Evolutionary conservation across 805 yeast genomes (phyloP).

Genomic region (Candida anglica): DNA sequence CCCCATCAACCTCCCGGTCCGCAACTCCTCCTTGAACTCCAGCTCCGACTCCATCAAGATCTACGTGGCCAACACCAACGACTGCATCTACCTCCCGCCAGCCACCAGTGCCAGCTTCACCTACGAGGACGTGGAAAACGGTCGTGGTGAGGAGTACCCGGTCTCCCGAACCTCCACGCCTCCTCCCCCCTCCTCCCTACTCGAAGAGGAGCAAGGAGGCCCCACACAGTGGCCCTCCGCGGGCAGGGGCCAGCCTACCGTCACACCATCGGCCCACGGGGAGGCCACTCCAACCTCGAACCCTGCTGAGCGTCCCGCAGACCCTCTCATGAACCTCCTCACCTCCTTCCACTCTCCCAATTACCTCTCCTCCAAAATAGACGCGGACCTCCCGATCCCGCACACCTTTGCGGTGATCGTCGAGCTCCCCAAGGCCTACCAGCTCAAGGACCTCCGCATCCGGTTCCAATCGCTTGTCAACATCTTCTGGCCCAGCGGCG

Average conservation of each 20-base stretch:
- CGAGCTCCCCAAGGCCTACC: constrained; percentile 38
- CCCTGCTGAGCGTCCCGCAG: neutral
- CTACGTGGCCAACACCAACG: constrained; percentile 35
- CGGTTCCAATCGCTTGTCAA: constrained; percentile 42
- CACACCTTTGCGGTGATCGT: constrained; percentile 52
- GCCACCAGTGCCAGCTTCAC: constrained; percentile 36
- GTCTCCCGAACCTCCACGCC: neutral
- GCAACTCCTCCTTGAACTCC: constrained; percentile 8
- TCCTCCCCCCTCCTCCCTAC: too few species aligned
- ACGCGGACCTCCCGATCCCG: constrained; percentile 40
- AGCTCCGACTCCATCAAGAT: constrained; percentile 24
- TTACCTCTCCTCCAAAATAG: constrained; percentile 32
- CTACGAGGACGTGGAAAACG: constrained; percentile 41
- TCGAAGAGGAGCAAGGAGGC: too few species aligned
- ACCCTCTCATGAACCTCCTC: neutral
- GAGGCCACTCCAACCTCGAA: neutral
- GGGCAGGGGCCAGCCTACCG: neutral
- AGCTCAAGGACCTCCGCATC: constrained; percentile 33
- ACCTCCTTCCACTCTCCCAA: constrained; percentile 22
- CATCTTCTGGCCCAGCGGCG: constrained; percentile 52
- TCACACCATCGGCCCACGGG: neutral
- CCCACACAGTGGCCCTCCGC: too few species aligned
- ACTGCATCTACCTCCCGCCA: constrained; percentile 37
- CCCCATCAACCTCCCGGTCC: constrained; percentile 31
- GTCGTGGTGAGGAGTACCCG: constrained; percentile 13